Evolutionary conservation across 2,329 filamentous ascomycete species (phyloP).

Genomic region (Nemania bipapillata): DNA sequence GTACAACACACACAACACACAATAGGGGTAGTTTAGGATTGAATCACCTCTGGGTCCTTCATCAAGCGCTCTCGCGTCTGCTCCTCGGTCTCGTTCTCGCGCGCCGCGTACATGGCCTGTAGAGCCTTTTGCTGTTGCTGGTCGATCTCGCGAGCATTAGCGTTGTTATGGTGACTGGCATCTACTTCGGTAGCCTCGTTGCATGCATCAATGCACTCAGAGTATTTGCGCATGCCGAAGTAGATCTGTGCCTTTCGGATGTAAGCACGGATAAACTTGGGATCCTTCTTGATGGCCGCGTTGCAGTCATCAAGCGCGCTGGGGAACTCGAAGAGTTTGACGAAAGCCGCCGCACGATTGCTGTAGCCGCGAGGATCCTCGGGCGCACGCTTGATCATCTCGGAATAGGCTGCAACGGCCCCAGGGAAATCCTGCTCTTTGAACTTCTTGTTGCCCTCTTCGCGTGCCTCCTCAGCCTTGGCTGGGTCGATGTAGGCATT

Average conservation of each 20-base stretch:
- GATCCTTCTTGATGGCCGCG: constrained; percentile 87
- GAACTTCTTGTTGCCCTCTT: constrained; percentile 95
- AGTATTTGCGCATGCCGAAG: constrained; percentile 98
- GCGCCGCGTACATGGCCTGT: constrained; percentile 85
- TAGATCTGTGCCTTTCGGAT: constrained; percentile 95
- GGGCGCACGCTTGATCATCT: constrained; percentile 96
- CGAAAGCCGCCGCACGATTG: constrained; percentile 95
- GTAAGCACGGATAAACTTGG: constrained; percentile 93
- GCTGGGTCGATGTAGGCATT: constrained; percentile 86
- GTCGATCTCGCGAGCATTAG: constrained; percentile 91
- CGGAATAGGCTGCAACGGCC: constrained; percentile 90
- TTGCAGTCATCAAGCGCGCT: constrained; percentile 93
- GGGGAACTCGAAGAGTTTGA: constrained; percentile 96
- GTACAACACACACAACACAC: constrained; percentile 27
- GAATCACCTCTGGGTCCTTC: constrained; percentile 85
- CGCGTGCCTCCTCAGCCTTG: constrained; percentile 94
- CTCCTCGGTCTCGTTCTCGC: constrained; percentile 95
- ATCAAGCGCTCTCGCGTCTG: constrained; percentile 91
- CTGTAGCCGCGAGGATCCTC: constrained; percentile 94
- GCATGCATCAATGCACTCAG: constrained; percentile 90
- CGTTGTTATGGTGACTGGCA: constrained; percentile 71
- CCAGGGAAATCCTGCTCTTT: constrained; percentile 96
- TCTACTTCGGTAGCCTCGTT: constrained; percentile 83
- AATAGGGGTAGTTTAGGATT: not conserved
- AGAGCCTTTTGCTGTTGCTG: constrained; percentile 93